Conservation (phyloP, 208 protist genomes). For the Leishmania turanica region DNA sequence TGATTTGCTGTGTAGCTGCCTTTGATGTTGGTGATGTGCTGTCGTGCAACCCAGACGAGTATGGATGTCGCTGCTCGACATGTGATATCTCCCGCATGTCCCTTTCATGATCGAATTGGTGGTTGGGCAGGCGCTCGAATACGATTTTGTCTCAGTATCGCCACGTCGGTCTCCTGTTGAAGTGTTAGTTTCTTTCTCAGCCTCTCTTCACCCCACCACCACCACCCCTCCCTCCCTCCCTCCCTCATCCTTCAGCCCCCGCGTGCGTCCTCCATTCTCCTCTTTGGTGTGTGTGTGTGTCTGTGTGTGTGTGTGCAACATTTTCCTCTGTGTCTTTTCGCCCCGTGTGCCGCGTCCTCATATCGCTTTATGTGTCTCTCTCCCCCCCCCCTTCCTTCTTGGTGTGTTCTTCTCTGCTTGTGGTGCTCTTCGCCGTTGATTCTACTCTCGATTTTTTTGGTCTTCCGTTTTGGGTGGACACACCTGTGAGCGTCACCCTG, state of each 20-base stretch:
- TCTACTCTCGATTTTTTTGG: too few relatives aligned
- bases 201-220: too few relatives aligned
- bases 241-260: neutral
- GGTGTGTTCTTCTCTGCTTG: neutral
- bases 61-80: neutral
- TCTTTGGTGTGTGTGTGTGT: too few relatives aligned
- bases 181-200: neutral
- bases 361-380: too few relatives aligned
- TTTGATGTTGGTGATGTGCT: neutral
- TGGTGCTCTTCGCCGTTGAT: neutral
- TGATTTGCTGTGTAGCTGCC: neutral
- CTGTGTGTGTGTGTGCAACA: too few relatives aligned
- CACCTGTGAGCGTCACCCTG: too few relatives aligned
- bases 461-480: too few relatives aligned
- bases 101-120: neutral
- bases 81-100: neutral
- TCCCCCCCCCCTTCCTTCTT: too few relatives aligned
- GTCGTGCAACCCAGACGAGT: neutral
- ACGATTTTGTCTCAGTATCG: neutral
- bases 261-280: neutral
- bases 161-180: neutral
- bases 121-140: neutral
- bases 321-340: too few relatives aligned
- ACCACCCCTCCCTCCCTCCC: neutral
- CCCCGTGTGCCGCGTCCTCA: too few relatives aligned